phyloP scores from a whole-genome alignment of 1,284 basidiomycete species.

The Dichomitus squalens region DNA sequence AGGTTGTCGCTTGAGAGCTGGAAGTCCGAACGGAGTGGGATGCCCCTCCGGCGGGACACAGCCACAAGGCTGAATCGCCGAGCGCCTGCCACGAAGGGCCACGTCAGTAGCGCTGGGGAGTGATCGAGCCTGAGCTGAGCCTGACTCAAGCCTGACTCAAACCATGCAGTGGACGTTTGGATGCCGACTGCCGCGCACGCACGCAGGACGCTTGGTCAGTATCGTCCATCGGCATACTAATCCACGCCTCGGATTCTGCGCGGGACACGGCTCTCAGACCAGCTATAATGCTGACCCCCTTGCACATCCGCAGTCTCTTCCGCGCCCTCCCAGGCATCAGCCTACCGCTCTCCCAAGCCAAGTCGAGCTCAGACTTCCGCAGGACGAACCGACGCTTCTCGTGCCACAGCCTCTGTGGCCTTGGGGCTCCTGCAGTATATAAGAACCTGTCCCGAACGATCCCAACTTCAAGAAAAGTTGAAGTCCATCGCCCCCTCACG shows the following conservation, averaged over 20 bases:
- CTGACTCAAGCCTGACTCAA: conserved; percentile 7
- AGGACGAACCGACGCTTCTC: background rate
- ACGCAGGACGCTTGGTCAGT: conserved; percentile 12
- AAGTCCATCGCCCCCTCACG: too few species aligned
- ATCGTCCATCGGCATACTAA: background rate
- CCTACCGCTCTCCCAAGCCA: background rate
- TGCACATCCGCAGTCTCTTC: background rate
- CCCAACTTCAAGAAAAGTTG: too few species aligned
- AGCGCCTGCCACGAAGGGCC: background rate
- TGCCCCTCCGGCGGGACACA: background rate
- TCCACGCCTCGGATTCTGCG: conserved; percentile 6
- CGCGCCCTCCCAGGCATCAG: background rate
- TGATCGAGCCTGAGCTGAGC: background rate
- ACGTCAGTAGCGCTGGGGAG: too few species aligned
- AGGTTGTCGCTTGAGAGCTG: background rate
- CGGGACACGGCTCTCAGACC: background rate
- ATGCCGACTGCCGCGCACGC: conserved; percentile 16
- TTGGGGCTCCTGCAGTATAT: background rate
- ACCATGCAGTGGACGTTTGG: too few species aligned
- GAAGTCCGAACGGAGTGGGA: background rate
- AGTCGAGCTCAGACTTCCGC: background rate
- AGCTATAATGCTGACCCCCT: background rate
- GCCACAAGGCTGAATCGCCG: background rate
- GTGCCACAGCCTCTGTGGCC: background rate
- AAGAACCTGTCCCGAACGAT: background rate